Percentiles rank a stretch among this genome's conserved stretches.
Evolutionary conservation across 2,329 filamentous ascomycete species (phyloP).

Genomic region (Xylaria digitata): DNA sequence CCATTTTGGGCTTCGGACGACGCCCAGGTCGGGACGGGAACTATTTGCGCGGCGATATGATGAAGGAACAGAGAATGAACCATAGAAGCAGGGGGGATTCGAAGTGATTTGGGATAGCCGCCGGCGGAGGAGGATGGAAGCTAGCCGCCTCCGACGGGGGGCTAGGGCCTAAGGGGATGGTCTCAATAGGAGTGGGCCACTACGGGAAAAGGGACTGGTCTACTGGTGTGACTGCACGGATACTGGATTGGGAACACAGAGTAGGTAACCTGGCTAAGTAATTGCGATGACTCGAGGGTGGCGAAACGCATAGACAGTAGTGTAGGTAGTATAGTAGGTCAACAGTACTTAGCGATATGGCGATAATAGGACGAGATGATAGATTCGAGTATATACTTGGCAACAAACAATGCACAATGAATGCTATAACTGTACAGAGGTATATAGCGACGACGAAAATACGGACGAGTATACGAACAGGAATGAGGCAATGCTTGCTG

Average conservation of each 20-base stretch:
- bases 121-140: slow-evolving; percentile 18
- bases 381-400: slow-evolving; percentile 1
- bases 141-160: slow-evolving; percentile 24
- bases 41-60: slow-evolving; percentile 17
- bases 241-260: slow-evolving; percentile 14
- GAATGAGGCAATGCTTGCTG: not conserved
- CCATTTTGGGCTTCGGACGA: slow-evolving; percentile 52
- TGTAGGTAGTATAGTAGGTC: not conserved
- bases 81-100: slow-evolving; percentile 12
- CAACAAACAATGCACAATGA: slow-evolving; percentile 14
- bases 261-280: not conserved
- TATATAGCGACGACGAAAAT: slow-evolving; percentile 10
- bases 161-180: slow-evolving; percentile 18
- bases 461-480: not conserved
- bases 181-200: slow-evolving; percentile 34
- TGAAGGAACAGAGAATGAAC: slow-evolving; percentile 12
- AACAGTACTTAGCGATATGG: not conserved
- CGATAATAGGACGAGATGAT: not conserved
- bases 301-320: slow-evolving; percentile 5
- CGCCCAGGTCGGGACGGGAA: slow-evolving; percentile 25
- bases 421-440: slow-evolving; percentile 1
- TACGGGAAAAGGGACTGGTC: slow-evolving; percentile 16
- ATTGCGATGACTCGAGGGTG: slow-evolving; percentile 10
- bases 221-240: slow-evolving; percentile 7
- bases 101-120: slow-evolving; percentile 14